These are phyloP conservation scores for Mycena chlorophos DNA, from an alignment of 768 basidiomycete genomes.

Conservation along the genomic window DNA sequence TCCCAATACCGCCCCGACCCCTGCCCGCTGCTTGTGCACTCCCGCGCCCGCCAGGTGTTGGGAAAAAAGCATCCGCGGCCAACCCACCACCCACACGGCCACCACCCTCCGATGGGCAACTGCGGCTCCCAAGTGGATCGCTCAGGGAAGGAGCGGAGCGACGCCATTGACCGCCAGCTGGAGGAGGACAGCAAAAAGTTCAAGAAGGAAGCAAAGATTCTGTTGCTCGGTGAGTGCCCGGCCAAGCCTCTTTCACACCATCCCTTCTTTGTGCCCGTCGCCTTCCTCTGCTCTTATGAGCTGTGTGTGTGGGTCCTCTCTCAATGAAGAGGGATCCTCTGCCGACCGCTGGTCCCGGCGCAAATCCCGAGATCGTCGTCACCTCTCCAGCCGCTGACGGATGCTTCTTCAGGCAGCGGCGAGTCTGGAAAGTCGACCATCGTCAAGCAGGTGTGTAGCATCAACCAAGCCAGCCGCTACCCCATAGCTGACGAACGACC, in stretches of 20 bases:
- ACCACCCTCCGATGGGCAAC: conserved; percentile 13
- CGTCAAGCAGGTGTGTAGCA: conserved; percentile 45
- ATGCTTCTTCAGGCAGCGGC: conserved; percentile 35
- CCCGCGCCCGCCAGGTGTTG: neutral
- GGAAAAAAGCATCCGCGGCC: neutral
- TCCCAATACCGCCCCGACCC: neutral
- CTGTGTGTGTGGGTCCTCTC: too few species aligned
- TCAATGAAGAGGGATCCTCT: too few species aligned
- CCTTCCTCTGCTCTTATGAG: neutral
- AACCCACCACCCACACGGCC: neutral
- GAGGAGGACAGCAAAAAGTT: conserved; percentile 53
- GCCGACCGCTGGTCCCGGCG: too few species aligned
- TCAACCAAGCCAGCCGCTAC: neutral
- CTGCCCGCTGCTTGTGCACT: neutral
- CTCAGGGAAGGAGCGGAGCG: conserved; percentile 21
- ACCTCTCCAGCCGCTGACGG: neutral
- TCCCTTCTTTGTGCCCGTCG: neutral
- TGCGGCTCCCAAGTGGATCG: conserved; percentile 16
- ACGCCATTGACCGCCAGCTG: conserved; percentile 59
- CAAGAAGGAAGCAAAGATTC: conserved; percentile 63
- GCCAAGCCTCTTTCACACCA: neutral
- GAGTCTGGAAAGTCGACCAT: conserved; percentile 71
- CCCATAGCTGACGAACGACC: neutral
- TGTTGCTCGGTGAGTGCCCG: conserved; percentile 51
- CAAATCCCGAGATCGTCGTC: neutral